phyloP scores from a whole-genome alignment of 192 early-diverging fungal species.

The Neocallimastix lanati region DNA sequence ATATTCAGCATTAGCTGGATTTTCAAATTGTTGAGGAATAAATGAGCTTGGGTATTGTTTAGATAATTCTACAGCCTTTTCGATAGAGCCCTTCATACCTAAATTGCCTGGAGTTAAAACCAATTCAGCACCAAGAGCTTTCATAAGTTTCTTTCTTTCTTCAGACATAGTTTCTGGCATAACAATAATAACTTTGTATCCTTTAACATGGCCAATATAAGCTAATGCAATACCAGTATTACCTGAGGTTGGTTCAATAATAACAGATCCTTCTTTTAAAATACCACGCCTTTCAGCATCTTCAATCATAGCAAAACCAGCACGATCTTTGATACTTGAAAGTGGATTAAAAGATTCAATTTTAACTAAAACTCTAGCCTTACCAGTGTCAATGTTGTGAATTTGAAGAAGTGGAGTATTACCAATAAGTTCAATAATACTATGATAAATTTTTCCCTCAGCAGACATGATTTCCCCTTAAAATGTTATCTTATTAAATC shows the following conservation, averaged over 20 bases:
- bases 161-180: slow-evolving; percentile 21
- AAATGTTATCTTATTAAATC: too few relatives aligned
- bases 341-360: slow-evolving; percentile 16
- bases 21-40: too few relatives aligned
- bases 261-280: slow-evolving; percentile 13
- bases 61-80: slow-evolving; percentile 15
- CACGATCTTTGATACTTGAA: slow-evolving; percentile 14
- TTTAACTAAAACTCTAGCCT: slow-evolving; percentile 7
- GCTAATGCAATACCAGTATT: slow-evolving; percentile 20
- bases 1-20: too few relatives aligned
- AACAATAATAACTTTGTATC: slow-evolving; percentile 17
- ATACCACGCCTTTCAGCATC: slow-evolving; percentile 14
- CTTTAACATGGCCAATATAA: slow-evolving; percentile 17
- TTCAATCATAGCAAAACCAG: slow-evolving; percentile 16
- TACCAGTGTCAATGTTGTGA: not conserved
- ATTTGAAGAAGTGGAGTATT: not conserved
- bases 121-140: slow-evolving; percentile 18
- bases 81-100: slow-evolving; percentile 15
- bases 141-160: slow-evolving; percentile 19
- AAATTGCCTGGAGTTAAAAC: slow-evolving; percentile 20
- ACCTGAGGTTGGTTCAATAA: slow-evolving; percentile 12
- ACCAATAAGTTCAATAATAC: not conserved
- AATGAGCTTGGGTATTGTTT: slow-evolving; percentile 14
- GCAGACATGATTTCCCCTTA: too few relatives aligned
- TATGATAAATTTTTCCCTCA: not conserved